Evolutionary conservation across 371 early-diverging fungal genomes (phyloP).

Genomic region (Parasitella parasitica): DNA sequence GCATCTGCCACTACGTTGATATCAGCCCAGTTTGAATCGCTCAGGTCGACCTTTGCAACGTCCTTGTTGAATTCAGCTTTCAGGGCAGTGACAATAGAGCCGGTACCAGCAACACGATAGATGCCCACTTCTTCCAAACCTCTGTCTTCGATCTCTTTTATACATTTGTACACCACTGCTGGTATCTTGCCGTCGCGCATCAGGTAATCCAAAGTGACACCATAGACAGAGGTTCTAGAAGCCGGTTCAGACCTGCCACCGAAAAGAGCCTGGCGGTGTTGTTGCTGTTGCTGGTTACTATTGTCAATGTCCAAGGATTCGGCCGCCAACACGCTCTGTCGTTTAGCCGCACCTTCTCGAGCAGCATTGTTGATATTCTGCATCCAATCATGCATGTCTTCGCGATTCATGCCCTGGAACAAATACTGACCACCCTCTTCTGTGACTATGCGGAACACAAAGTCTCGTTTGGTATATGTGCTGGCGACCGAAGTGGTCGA

Average conservation of each 20-base stretch:
- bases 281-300: background rate
- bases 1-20: slow-evolving; percentile 89
- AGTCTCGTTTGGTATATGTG: slow-evolving; percentile 69
- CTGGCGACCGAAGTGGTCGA: slow-evolving; percentile 72
- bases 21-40: slow-evolving; percentile 70
- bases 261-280: background rate
- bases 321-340: slow-evolving; percentile 48
- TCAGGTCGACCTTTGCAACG: slow-evolving; percentile 57
- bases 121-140: slow-evolving; percentile 86
- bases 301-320: slow-evolving; percentile 18
- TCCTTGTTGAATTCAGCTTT: slow-evolving; percentile 62
- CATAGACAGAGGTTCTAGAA: slow-evolving; percentile 48
- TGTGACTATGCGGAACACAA: slow-evolving; percentile 79
- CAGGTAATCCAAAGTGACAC: slow-evolving; percentile 58
- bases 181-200: slow-evolving; percentile 65
- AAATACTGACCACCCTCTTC: slow-evolving; percentile 84
- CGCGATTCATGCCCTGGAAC: slow-evolving; percentile 68
- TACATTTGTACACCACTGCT: slow-evolving; percentile 67
- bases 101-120: slow-evolving; percentile 78
- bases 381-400: slow-evolving; percentile 82
- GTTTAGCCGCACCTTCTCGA: slow-evolving; percentile 72
- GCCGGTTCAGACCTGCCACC: background rate
- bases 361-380: slow-evolving; percentile 70
- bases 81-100: slow-evolving; percentile 64
- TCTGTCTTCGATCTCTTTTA: slow-evolving; percentile 74